Conservation (phyloP, 768 basidiomycete genomes). For the Lactarius akahatsu region DNA sequence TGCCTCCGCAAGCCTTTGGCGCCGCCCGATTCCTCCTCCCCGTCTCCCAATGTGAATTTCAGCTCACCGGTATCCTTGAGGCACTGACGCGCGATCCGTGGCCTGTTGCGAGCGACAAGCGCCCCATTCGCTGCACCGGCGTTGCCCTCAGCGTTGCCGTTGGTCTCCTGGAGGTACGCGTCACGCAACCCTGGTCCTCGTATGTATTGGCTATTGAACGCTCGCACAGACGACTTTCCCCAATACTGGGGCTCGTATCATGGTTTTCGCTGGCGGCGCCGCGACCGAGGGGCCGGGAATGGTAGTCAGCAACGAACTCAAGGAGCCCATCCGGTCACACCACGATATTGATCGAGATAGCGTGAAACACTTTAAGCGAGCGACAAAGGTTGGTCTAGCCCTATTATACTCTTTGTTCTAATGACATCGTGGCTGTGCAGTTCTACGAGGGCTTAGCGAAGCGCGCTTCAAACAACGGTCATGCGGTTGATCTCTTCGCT, state of each 20-base stretch:
- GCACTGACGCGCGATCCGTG: slow-evolving; percentile 87
- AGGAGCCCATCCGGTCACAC: slow-evolving; percentile 97
- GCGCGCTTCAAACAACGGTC: slow-evolving; percentile 91
- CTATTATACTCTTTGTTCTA: not conserved
- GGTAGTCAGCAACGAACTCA: slow-evolving; percentile 93
- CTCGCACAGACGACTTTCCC: slow-evolving; percentile 75
- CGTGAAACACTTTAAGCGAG: slow-evolving; percentile 96
- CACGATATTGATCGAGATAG: slow-evolving; percentile 98
- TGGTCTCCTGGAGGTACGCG: slow-evolving; percentile 77
- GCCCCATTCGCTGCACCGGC: slow-evolving; percentile 91
- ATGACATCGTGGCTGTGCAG: slow-evolving; percentile 41
- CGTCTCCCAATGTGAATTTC: slow-evolving; percentile 91
- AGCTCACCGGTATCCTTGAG: slow-evolving; percentile 91
- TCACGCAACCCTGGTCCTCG: not conserved
- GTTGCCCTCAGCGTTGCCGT: slow-evolving; percentile 93
- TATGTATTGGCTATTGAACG: not conserved
- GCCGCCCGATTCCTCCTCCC: slow-evolving; percentile 92
- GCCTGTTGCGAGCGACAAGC: slow-evolving; percentile 95
- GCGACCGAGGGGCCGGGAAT: slow-evolving; percentile 96
- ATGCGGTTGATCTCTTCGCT: slow-evolving; percentile 92
- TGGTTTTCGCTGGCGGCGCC: slow-evolving; percentile 94
- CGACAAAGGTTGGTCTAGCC: slow-evolving; percentile 69
- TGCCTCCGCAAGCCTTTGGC: slow-evolving; percentile 77
- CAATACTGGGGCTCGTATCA: slow-evolving; percentile 93
- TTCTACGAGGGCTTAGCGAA: slow-evolving; percentile 95